Base-by-base conservation (phyloP, 805 yeast genomes). In the Candida railenensis region DNA sequence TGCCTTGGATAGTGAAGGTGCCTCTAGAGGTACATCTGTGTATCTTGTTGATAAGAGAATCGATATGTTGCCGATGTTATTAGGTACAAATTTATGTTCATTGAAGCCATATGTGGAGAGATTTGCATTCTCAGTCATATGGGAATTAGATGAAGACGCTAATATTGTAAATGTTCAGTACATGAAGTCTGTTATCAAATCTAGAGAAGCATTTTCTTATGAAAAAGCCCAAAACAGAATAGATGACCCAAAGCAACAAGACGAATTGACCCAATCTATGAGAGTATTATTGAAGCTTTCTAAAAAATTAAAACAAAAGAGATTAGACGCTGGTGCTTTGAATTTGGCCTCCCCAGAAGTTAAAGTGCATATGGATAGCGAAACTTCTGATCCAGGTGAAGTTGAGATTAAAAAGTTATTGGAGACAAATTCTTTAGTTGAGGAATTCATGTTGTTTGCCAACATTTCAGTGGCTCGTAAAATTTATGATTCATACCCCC, bases 311-410 rank as follows among this genome's bases (percentile, higher is more conserved):
- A 90, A 88, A 64, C 89, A 88, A 66, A 81, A 83, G 62, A 80
- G 99, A 65, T 69, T 91, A 58, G 92, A 86, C 53, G 94, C 95
- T 2, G 99, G 99, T 70, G 99, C 99, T 0, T 77, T 94, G 63
- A 94, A 94, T 64, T 74, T 94, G 55, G 97, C 99, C 0, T 89
- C 97, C 2, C 99, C 99, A 0, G 99, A 94, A 65, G 99, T 94
- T 42, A 92, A 92, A 66, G 96, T 94, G 33, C 94, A 90, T 57
- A 86, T 91, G 85, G 99, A 94, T 59, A 85, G 92, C 61, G 99
- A 94, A 68, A 90, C 98, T 2, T 85, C 96, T 1, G 99, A 94
- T 65, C 98, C 99, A 1, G 86, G 86, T 49, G 96, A 89, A 57
- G 97, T 94, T 40, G 98, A 92, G 63, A 83, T 94, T 53, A 94